Evolutionary conservation across 2,329 filamentous ascomycete genomes (phyloP).

Genomic region (Hypoxylon sp.): DNA sequence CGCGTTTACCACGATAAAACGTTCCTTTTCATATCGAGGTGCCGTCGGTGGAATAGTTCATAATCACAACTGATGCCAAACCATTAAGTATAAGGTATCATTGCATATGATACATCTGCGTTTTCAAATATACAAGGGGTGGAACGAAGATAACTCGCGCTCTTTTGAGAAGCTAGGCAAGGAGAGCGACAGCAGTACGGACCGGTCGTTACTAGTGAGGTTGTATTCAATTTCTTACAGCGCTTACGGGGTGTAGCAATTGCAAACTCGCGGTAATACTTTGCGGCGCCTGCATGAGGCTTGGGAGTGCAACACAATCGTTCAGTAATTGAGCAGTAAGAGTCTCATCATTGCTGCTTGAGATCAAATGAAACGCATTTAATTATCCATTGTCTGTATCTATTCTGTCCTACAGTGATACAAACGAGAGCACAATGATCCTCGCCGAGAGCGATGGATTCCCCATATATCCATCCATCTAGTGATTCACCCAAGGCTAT

Average conservation of each 20-base stretch:
- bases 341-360: neutral
- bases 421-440: conserved; percentile 33
- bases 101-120: neutral
- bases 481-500: conserved; percentile 38
- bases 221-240: conserved; percentile 22
- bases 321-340: neutral
- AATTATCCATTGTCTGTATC: conserved; percentile 37
- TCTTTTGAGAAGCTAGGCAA: conserved; percentile 7
- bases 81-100: neutral
- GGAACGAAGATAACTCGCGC: conserved; percentile 2
- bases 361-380: conserved; percentile 36
- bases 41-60: neutral
- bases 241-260: conserved; percentile 21
- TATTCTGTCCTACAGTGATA: conserved; percentile 38
- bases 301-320: conserved; percentile 10
- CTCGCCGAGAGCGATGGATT: conserved; percentile 25
- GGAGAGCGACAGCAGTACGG: conserved; percentile 1
- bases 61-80: neutral
- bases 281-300: conserved; percentile 25
- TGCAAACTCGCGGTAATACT: conserved; percentile 19
- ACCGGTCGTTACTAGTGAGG: conserved; percentile 11
- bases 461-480: conserved; percentile 38
- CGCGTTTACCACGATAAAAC: neutral
- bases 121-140: neutral
- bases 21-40: neutral